Evolutionary conservation across 2,329 filamentous ascomycete species (phyloP).

Genomic region (Colletotrichum gloeosporioides): DNA sequence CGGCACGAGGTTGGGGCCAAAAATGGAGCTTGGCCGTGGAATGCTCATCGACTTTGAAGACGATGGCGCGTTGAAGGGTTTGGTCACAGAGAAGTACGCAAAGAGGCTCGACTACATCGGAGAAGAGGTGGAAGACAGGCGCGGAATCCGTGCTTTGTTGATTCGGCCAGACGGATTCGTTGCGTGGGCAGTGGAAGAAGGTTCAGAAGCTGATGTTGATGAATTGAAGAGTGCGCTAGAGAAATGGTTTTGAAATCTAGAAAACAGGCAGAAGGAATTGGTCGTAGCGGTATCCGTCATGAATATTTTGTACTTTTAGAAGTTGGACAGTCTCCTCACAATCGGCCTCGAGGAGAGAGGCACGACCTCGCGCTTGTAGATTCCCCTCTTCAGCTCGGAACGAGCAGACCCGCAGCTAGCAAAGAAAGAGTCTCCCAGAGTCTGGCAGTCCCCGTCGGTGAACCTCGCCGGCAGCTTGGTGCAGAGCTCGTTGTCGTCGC

Average conservation of each 20-base stretch:
- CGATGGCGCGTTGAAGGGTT: constrained; percentile 14
- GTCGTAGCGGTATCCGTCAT: background rate
- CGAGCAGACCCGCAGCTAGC: constrained; percentile 12
- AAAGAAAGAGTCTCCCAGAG: constrained; percentile 9
- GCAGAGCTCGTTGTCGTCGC: constrained; percentile 9
- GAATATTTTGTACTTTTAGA: background rate
- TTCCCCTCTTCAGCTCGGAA: constrained; percentile 12
- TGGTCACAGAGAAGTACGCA: constrained; percentile 7
- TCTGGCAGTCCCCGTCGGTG: constrained; percentile 10
- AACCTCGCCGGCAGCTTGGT: constrained; percentile 1
- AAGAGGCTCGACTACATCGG: constrained; percentile 26
- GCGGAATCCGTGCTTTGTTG: constrained; percentile 30
- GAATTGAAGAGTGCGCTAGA: constrained; percentile 3
- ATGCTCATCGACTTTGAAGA: constrained; percentile 32
- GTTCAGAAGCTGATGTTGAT: constrained; percentile 18
- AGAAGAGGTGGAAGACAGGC: constrained; percentile 24
- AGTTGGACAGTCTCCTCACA: background rate
- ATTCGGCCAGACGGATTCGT: constrained; percentile 36
- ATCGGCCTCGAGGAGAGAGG: constrained; percentile 3
- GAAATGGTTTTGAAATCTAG: background rate
- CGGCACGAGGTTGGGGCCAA: constrained; percentile 32
- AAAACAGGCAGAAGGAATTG: background rate
- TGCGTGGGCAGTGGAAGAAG: constrained; percentile 32
- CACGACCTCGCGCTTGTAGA: constrained; percentile 13
- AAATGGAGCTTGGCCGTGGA: constrained; percentile 31